Conservation (phyloP, 2,329 filamentous ascomycete species). For the Apiospora malaysiana region DNA sequence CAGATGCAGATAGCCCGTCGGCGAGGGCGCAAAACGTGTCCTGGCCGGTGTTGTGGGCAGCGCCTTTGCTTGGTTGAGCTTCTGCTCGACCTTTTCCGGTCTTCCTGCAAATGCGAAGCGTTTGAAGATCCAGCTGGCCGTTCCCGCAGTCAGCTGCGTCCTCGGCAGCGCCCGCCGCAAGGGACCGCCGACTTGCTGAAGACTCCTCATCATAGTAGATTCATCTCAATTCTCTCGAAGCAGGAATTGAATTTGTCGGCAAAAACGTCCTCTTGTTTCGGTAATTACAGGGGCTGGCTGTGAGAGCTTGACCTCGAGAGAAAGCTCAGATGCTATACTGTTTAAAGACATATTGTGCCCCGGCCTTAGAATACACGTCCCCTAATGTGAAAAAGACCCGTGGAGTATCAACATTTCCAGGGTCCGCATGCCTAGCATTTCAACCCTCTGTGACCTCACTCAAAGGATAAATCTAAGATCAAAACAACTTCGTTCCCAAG, state of each 20-base stretch:
- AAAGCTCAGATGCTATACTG: slow-evolving; percentile 1
- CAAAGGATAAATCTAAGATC: neutral
- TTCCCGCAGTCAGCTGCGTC: neutral
- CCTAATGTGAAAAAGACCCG: neutral
- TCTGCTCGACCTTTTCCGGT: slow-evolving; percentile 23
- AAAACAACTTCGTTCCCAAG: neutral
- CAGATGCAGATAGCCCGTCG: slow-evolving; percentile 91
- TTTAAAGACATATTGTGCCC: slow-evolving; percentile 3
- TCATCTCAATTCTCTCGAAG: neutral
- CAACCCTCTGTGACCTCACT: neutral
- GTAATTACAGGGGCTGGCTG: neutral
- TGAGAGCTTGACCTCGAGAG: neutral
- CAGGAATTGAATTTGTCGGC: neutral
- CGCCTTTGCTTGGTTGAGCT: neutral
- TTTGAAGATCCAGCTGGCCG: slow-evolving; percentile 29
- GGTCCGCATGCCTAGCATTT: neutral
- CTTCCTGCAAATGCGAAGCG: slow-evolving; percentile 37
- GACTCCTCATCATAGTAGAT: neutral
- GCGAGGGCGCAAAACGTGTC: slow-evolving; percentile 93
- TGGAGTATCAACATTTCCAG: neutral
- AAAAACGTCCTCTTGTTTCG: neutral
- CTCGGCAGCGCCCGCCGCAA: neutral
- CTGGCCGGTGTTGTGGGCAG: slow-evolving; percentile 57
- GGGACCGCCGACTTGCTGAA: slow-evolving; percentile 5
- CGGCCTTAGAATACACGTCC: neutral